Evolutionary conservation across 345 rosid genomes (phyloP).

Genomic region (Ceriops decandra): DNA sequence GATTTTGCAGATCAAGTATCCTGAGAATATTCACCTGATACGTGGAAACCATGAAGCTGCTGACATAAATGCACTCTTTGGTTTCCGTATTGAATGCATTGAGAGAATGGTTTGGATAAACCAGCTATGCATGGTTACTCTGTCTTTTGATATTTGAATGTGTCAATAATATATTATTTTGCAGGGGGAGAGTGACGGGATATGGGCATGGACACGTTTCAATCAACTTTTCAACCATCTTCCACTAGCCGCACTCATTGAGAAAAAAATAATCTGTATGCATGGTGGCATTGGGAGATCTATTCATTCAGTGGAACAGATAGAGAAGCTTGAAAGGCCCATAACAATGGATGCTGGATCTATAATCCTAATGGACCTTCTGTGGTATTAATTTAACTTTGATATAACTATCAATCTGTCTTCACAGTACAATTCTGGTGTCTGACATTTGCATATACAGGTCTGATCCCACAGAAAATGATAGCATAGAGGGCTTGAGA

Average conservation of each 20-base stretch:
- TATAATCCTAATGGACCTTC: slow-evolving; percentile 78
- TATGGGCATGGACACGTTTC: slow-evolving; percentile 99
- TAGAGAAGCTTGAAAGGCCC: slow-evolving; percentile 92
- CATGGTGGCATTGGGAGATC: slow-evolving; percentile 99
- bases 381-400: slow-evolving; percentile 50
- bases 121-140: background rate
- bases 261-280: slow-evolving; percentile 97
- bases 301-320: slow-evolving; percentile 84
- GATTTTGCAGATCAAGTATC: slow-evolving; percentile 76
- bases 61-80: slow-evolving; percentile 96
- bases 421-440: background rate
- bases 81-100: slow-evolving; percentile 93
- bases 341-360: slow-evolving; percentile 97
- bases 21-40: slow-evolving; percentile 88
- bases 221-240: slow-evolving; percentile 88
- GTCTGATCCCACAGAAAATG: slow-evolving; percentile 99
- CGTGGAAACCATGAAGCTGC: slow-evolving; percentile 99
- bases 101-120: slow-evolving; percentile 79
- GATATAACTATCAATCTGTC: slow-evolving; percentile 5
- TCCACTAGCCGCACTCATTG: slow-evolving; percentile 97
- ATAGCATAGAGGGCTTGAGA: slow-evolving; percentile 93
- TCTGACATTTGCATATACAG: slow-evolving; percentile 36
- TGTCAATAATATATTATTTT: slow-evolving; percentile 11
- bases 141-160: slow-evolving; percentile 3
- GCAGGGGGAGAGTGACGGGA: slow-evolving; percentile 94